Base-by-base conservation (phyloP, 2,329 filamentous ascomycete species). In the Colletotrichum magnum region DNA sequence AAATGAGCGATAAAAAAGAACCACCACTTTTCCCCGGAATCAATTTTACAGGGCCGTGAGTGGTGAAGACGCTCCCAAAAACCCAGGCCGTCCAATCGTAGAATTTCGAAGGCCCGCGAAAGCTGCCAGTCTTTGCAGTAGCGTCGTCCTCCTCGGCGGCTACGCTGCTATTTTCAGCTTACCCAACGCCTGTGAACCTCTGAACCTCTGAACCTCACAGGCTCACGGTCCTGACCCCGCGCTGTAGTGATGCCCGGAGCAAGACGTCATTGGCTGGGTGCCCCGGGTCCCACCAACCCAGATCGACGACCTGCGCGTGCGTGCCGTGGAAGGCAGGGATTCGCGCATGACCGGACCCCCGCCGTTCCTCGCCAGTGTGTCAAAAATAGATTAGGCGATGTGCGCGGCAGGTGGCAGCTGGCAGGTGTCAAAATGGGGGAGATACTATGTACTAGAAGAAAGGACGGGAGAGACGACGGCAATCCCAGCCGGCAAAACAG, bases 81-180 rank as follows among this genome's bases (percentile, higher is more conserved):
- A 3, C 50, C 13, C 26, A 50, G 18, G 16, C 41, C n/a, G 26
- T 43, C 65, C 62, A 66, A 69, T 69, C 66, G 66, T 69, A 67
- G 67, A 69, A 32, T 61, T 61, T 65, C 26, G 6, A 54, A 41
- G 21, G 45, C 32, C 36, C 10, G 32, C 6, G 32, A 10, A 36
- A 36, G 32, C 45, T 15, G 12, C n/a, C 10, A 6, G 6, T 43
- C 36, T 61, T n/a, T 45, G 66, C 62, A 57, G 43, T 66, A 69
- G 66, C 62, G 54, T 26, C 52, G 43, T 52, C 16, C 47, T 16
- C 21, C 48, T 66, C 48, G 66, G 66, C 66, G 66, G 66, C 62
- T 66, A 69, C 51, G 56, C 7, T 66, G 65, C 66, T 69, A 69
- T 69, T 69, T 69, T 69, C 66, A 57, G 66, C 43, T 18, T 18